Base-by-base conservation (phyloP, 2,329 filamentous ascomycete genomes). In the Elsinoe fawcettii region DNA sequence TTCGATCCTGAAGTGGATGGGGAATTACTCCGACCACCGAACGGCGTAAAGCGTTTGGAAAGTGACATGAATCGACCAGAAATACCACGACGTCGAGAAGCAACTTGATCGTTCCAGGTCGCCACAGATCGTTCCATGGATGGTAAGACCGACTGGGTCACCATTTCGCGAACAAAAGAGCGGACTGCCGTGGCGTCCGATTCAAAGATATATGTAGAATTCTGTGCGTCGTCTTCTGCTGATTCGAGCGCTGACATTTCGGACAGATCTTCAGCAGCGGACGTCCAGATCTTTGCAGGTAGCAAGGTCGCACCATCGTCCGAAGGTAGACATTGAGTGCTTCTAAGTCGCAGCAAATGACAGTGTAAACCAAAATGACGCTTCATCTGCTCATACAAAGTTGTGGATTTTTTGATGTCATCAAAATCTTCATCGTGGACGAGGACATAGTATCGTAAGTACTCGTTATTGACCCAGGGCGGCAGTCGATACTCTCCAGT, bases 311-410 rank as follows among this genome's bases (percentile, higher is more conserved):
- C 92, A 67, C 97, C 92, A 68, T 96, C 91, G 69, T 97, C 93
- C 1, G 90, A 91, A 61, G 91, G 84, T 34, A 89, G 85, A 70
- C 90, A 92, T 67, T 90, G 87, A 36, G 84, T 87, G 66, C 89
- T 95, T 64, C 92, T 82, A 53, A 99, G 75, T 61, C 95, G 80
- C 32, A 99, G 77, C 9, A 99, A 78, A 72, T 99, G 93, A 68
- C 93, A 99, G 71, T 99, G 91, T 49, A 97, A 76, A 1, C 93
- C 93, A 62, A 99, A 89, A 72, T 96, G 90, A n/a, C 93, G 84
- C 73, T 97, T 99, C 95, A 99, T 99, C 71, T 96, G 90, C 65
- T 99, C 93, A 71, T 96, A 99, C 25, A 97, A 77, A 16, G 84
- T 82, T 71, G 92, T 92, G 11, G 91, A 95, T 71, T 90, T 87